Base-by-base conservation (phyloP, 2,329 filamentous ascomycete species). In the Diaporthe destruens region DNA sequence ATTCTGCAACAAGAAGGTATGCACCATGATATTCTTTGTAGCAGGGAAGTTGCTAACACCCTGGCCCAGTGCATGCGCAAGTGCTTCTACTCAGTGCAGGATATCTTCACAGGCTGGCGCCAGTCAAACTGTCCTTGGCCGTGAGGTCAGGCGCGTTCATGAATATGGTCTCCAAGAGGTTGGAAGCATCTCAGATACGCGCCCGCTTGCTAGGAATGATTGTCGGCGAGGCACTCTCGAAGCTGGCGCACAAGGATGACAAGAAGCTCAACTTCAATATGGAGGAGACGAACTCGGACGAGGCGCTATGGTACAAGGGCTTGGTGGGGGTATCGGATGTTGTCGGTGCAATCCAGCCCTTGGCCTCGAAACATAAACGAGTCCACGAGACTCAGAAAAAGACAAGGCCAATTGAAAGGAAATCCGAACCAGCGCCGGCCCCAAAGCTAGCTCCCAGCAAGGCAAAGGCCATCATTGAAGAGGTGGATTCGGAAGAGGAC, bases 201-300 rank as follows among this genome's bases (percentile, higher is more conserved):
- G 91, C 93, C 20, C 90, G 95, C 23, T 94, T 97, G 76, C 86
- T 99, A 0, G 96, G 96, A 0, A 97, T 99, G 90, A 86, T 93
- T 2, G 91, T 98, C 42, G 96, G 94, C 6, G 94, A 94, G 76
- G 90, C 92, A 0, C 81, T 92, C 0, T 92, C 90, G 1, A 80
- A 84, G 2, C 81, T 98, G 2, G 84, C 89, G 4, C 88, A 92
- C 71, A 93, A 93, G 76, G 88, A 87, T 34, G 92, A 92, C 11
- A 92, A 92, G 72, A 90, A 87, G 71, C 90, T 99, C 79, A 91
- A 93, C 74, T 98, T 99, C 78, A 91, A 95, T 49, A 88, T 95
- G 78, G 93, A 96, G 25, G 95, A 97, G 73, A 91, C 91, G 79
- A 87, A 91, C 56, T 90, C 88, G 1, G 86, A 89, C 1, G 95